These are phyloP conservation scores for Chalciporus piperatoides DNA, from an alignment of 1,284 basidiomycete species.

Conservation along the genomic window DNA sequence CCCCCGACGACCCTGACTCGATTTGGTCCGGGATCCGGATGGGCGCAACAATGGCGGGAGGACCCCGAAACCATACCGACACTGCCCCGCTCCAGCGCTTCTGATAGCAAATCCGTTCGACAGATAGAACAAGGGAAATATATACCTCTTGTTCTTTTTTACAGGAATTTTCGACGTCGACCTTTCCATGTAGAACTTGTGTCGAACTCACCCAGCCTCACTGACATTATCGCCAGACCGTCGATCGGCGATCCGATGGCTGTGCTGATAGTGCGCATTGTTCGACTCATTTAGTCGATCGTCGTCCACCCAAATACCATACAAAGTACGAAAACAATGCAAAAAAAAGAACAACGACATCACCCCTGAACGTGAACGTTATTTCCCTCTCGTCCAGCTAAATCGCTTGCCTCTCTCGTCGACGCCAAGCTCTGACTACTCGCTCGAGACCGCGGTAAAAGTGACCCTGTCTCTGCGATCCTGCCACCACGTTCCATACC, in stretches of 20 bases:
- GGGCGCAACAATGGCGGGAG: not conserved
- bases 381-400: not conserved
- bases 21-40: not conserved
- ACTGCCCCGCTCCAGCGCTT: slow-evolving; percentile 7
- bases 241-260: not conserved
- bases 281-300: not conserved
- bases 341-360: too few species aligned
- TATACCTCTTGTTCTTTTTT: not conserved
- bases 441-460: slow-evolving; percentile 48
- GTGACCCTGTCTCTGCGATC: slow-evolving; percentile 60
- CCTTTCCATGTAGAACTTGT: too few species aligned
- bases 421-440: slow-evolving; percentile 37
- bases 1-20: slow-evolving; percentile 23
- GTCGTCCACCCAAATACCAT: too few species aligned
- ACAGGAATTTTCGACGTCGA: not conserved
- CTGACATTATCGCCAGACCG: too few species aligned
- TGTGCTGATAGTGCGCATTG: not conserved
- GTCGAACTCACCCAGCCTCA: too few species aligned
- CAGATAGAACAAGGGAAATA: too few species aligned
- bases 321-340: not conserved
- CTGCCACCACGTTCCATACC: slow-evolving; percentile 61
- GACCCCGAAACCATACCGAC: slow-evolving; percentile 11
- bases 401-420: slow-evolving; percentile 1
- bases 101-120: not conserved
- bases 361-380: not conserved